Percentiles rank a stretch among this genome's conserved stretches.
phyloP scores from a whole-genome alignment of 2,329 filamentous ascomycete species.

The Scolecobasidium constrictum region DNA sequence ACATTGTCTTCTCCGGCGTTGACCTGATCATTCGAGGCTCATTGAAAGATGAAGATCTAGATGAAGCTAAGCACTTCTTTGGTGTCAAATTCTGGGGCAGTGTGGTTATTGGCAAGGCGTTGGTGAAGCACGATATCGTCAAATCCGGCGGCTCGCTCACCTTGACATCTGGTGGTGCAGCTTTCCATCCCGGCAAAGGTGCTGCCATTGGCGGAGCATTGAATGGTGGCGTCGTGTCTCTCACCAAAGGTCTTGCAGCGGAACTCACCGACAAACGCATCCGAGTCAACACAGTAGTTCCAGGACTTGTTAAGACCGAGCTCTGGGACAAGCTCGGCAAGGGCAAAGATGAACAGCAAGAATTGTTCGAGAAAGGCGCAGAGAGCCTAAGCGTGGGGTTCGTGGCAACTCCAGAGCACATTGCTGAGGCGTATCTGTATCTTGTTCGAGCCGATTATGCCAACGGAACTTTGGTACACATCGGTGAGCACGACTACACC shows the following conservation, averaged over 20 bases:
- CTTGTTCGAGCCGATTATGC: conserved; percentile 11
- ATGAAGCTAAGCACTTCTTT: conserved; percentile 25
- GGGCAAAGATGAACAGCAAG: conserved; percentile 8
- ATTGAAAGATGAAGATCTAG: conserved; percentile 22
- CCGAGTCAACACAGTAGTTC: conserved; percentile 12
- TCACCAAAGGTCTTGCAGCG: conserved; percentile 11
- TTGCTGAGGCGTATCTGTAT: conserved; percentile 12
- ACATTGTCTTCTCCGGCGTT: conserved; percentile 28
- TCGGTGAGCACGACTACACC: no score
- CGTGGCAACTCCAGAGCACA: conserved; percentile 11
- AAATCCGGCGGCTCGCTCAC: conserved; percentile 26
- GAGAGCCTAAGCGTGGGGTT: conserved; percentile 10
- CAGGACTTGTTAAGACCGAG: conserved; percentile 12
- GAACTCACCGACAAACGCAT: conserved; percentile 12
- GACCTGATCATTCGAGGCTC: conserved; percentile 28
- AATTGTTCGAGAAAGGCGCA: background rate
- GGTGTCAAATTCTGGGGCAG: conserved; percentile 32
- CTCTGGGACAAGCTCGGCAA: conserved; percentile 12
- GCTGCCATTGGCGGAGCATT: conserved; percentile 25
- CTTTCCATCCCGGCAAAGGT: conserved; percentile 25
- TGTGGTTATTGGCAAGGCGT: conserved; percentile 25
- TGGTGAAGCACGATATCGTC: conserved; percentile 27
- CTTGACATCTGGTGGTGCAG: conserved; percentile 27
- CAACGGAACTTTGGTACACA: conserved; percentile 10
- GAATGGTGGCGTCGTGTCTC: conserved; percentile 12